Base-by-base conservation (phyloP, 2,329 filamentous ascomycete genomes). In the Calonectria pseudoreteaudii region DNA sequence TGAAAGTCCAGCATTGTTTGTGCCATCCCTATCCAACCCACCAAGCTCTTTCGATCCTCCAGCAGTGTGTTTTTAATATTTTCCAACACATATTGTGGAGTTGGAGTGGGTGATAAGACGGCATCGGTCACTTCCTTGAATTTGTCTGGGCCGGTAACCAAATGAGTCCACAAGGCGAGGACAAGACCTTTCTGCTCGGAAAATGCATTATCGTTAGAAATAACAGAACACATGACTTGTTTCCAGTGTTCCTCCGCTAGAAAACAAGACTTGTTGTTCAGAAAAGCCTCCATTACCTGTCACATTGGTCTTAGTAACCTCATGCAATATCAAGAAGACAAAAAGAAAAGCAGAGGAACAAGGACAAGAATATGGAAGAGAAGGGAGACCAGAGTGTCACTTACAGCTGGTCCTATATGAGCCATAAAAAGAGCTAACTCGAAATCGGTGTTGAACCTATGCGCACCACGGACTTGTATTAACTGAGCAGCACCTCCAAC, bases 211-310 rank as follows among this genome's bases (percentile, higher is more conserved):
- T 74, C 72, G 26, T n/a, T 71, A n/a, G 28, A 38, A 23, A 74
- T 71, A 14, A 56, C 72, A 36, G 72, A 68, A 14, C 26, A 31
- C 62, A 74, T 68, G 3, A 74, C 53, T 44, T 68, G 6, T 8
- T 66, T 71, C 72, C 72, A 74, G n/a, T 13, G 14, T 38, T 68
- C 47, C 26, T 68, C 53, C 2, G 64, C 65, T 18, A 74, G 38
- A 36, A 74, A 74, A 36, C 72, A 71, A n/a, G 72, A 18, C n/a
- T 68, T 71, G 16, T 74, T 71, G 53, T 38, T 65, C n/a, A 74
- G 30, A 56, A 74, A 68, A 4, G 72, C 68, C 5, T 74, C 64
- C 72, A 74, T 74, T 20, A 74, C 72, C 72, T 74, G 16, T 18
- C 23, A 26, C 14, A n/a, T n/a, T 47, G 16, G 16, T 47, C 9